Conservation (phyloP, 1,139 yeast genomes). For the Yamadazyma oceani region DNA sequence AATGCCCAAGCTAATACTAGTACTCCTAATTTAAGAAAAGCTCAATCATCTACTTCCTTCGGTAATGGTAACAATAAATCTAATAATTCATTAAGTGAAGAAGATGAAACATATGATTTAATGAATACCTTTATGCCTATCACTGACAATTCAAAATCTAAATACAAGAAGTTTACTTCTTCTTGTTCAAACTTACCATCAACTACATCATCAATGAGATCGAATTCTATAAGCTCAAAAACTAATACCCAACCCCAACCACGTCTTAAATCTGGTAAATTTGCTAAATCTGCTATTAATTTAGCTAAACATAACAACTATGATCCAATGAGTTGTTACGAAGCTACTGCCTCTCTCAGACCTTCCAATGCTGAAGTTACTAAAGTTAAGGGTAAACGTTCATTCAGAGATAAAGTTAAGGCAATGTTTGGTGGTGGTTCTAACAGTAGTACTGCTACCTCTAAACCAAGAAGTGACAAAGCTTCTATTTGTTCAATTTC, state of each 20-base stretch:
- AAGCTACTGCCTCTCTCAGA: conserved; percentile 14
- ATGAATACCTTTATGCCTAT: conserved; percentile 17
- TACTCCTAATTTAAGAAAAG: conserved; percentile 1
- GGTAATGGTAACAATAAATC: conserved; percentile 2
- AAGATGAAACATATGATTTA: conserved; percentile 16
- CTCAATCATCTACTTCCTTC: conserved; percentile 2
- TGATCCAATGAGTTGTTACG: conserved; percentile 16
- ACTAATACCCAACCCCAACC: conserved; percentile 11
- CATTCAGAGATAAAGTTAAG: conserved; percentile 29
- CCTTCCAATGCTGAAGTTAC: conserved; percentile 12
- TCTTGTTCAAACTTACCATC: conserved; percentile 17
- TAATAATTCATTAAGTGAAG: conserved; percentile 10
- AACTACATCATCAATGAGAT: conserved; percentile 4
- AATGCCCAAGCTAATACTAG: conserved; percentile 5
- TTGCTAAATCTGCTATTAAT: conserved; percentile 8
- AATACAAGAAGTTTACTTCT: conserved; percentile 14
- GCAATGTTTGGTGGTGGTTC: conserved; percentile 21
- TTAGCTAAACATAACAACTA: conserved; percentile 19
- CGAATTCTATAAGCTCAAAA: background rate
- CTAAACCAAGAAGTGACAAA: conserved; percentile 5
- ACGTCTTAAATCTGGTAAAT: too few relatives aligned
- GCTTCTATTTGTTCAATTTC: conserved; percentile 9
- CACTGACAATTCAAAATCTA: conserved; percentile 10
- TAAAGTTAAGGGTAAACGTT: conserved; percentile 18
- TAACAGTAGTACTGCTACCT: conserved; percentile 4